Evolutionary conservation across 352 stramenopile genomes (phyloP), one percentile per base, ranked within the genome.

Genomic region (Phytophthora foliorum): DNA sequence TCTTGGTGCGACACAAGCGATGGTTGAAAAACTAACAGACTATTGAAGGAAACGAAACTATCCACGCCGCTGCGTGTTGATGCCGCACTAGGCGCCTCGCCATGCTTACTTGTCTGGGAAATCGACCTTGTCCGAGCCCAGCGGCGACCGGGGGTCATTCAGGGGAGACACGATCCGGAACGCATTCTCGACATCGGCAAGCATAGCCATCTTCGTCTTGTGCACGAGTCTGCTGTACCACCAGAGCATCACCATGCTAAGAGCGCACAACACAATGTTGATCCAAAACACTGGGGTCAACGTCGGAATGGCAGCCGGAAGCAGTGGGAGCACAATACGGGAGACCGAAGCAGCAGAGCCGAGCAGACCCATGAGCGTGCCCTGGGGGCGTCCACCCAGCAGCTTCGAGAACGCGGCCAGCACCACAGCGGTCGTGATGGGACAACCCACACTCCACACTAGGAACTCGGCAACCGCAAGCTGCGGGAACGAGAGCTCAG

Each of bases 271-370:
- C 45, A 67, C 29, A 21, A 92, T 84, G 72, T 90, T 88, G 69
- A 93, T 82, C 79, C 72, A 89, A 50, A 93, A 93, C n/a, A 93
- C 81, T 5, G 85, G 81, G 17, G 81, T 87, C 38, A 93, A 65
- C 36, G 80, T 80, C 24, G 79, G 69, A 51, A 89, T 79, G 13
- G 82, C 82, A 3, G 82, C 82, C 2, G 84, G 84, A 17, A 93
- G 21, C 21, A 93, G 65, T 22, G 85, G 85, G 16, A 93, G 55
- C 42, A 93, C 72, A 64, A 93, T 93, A 17, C 85, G 82, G 39
- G 82, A 90, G 2, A 91, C 74, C 0, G 85, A 93, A 8, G 80
- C 82, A 7, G 85, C 81, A 3, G 85, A 91, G 7, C 85, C 85
- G 0, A 93, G 67, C 27, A 91, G 56, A 6, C 85, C 85, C 85